Evolutionary conservation across 371 early-diverging fungal species (phyloP), one percentile per base, ranked within the genome.

Genomic region (Entomophthora muscae): DNA sequence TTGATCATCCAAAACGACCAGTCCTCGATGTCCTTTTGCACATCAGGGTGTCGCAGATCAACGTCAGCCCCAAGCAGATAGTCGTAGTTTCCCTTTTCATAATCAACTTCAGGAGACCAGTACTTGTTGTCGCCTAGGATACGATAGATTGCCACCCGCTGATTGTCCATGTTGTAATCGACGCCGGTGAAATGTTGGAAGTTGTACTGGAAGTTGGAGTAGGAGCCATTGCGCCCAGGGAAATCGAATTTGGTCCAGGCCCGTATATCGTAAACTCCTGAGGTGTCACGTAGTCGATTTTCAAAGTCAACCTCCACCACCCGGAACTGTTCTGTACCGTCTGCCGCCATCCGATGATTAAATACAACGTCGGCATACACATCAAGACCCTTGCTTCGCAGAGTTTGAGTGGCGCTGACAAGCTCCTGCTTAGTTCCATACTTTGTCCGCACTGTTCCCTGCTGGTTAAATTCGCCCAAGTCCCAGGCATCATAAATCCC

Each of bases 21-120:
- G 2, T 66, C 66, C 54, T 70, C 53, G 17, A 71, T 66, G n/a
- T 75, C 74, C 22, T 66, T 59, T 13, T 66, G 63, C 0, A 72
- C 75, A n/a, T 72, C 75, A 0, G 70, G 69, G 26, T 73, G 72
- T 21, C 58, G 51, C 31, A 69, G 70, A 53, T 73, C 71, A 53
- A 75, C 64, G 55, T 76, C 66, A 17, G 69, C 67, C 13, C 66
- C 71, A 70, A 73, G 71, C 29, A 76, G 61, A 52, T 72, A 76
- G 65, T 76, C 76, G 65, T 71, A 76, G 67, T 76, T 76, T 56
- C 76, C 74, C 21, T 70, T 68, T 31, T 76, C 76, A 17, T 60
- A 53, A 58, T 73, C 73, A 1, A 76, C 74, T 54, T 72, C 69
- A 21, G 72, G 67, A 0, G 76, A 64, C 67, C 73, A 73, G 64